Conservation (phyloP, 2,329 filamentous ascomycete species). For the Metarhizium brunneum region DNA sequence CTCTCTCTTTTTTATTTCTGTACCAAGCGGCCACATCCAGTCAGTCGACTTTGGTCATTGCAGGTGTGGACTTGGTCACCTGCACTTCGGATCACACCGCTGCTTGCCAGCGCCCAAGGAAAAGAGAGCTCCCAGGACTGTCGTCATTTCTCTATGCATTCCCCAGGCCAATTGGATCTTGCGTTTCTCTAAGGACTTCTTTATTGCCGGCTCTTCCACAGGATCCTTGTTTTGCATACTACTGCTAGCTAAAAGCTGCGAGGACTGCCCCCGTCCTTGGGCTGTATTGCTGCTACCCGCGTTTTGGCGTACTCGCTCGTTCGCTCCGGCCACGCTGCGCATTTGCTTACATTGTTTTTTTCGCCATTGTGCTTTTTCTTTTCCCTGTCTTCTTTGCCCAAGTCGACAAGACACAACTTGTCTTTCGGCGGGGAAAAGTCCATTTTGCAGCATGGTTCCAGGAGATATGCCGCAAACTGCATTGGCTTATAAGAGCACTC, state of each 20-base stretch:
- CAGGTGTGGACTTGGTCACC: slow-evolving; percentile 5
- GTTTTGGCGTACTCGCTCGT: background rate
- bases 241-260: background rate
- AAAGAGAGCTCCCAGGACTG: background rate
- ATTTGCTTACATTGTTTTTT: background rate
- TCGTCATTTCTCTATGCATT: slow-evolving; percentile 2
- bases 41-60: slow-evolving; percentile 6
- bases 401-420: background rate
- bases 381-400: background rate
- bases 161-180: slow-evolving; percentile 3
- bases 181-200: background rate
- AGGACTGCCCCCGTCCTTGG: background rate
- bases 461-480: slow-evolving; percentile 37
- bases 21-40: background rate
- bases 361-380: background rate
- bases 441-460: slow-evolving; percentile 22
- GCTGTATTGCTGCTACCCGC: background rate
- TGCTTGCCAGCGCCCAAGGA: slow-evolving; percentile 1
- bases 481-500: slow-evolving; percentile 36
- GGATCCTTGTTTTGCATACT: background rate
- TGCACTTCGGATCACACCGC: slow-evolving; percentile 8
- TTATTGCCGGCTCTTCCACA: background rate
- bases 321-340: background rate
- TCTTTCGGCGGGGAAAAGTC: background rate
- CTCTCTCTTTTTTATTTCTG: background rate